Conservation (phyloP, 257 asterid genomes). For the Eucommia ulmoides region DNA sequence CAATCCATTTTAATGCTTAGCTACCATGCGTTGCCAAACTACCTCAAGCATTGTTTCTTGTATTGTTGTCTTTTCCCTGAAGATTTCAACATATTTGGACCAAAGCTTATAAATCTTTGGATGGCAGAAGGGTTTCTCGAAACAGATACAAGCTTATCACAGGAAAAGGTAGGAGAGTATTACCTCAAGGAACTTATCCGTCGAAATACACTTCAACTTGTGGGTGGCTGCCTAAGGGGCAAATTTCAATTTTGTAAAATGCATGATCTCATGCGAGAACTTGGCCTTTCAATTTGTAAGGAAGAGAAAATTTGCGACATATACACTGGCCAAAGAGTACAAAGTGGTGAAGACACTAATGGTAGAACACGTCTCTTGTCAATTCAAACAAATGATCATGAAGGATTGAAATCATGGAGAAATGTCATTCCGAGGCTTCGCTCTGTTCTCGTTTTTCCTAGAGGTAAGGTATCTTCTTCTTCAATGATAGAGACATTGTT, state of each 20-base stretch:
- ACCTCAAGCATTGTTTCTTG: slow-evolving; percentile 19
- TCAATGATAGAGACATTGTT: slow-evolving; percentile 9
- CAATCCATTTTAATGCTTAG: slow-evolving; percentile 16
- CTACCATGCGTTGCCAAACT: slow-evolving; percentile 15
- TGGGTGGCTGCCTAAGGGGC: slow-evolving; percentile 7
- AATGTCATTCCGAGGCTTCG: slow-evolving; percentile 6
- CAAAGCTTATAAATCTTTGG: slow-evolving; percentile 20
- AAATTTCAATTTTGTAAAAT: slow-evolving; percentile 11
- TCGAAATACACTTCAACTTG: slow-evolving; percentile 19
- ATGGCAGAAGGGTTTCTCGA: slow-evolving; percentile 20
- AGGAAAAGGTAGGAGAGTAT: slow-evolving; percentile 20
- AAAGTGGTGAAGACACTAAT: too few relatives aligned
- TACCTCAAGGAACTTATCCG: slow-evolving; percentile 18
- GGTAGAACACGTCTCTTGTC: too few relatives aligned
- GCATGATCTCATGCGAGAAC: slow-evolving; percentile 16
- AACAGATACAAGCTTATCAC: slow-evolving; percentile 7
- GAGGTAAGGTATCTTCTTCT: neutral
- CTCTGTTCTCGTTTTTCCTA: slow-evolving; percentile 12
- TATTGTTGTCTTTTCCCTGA: slow-evolving; percentile 17
- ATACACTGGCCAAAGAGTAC: too few relatives aligned
- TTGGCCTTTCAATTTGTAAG: slow-evolving; percentile 7
- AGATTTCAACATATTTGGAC: slow-evolving; percentile 10
- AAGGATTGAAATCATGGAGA: too few relatives aligned
- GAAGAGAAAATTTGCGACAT: slow-evolving; percentile 11
- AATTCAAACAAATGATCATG: too few relatives aligned